phyloP scores from a whole-genome alignment of 164 flowering plant species.

The Magnolia changhungtana region DNA sequence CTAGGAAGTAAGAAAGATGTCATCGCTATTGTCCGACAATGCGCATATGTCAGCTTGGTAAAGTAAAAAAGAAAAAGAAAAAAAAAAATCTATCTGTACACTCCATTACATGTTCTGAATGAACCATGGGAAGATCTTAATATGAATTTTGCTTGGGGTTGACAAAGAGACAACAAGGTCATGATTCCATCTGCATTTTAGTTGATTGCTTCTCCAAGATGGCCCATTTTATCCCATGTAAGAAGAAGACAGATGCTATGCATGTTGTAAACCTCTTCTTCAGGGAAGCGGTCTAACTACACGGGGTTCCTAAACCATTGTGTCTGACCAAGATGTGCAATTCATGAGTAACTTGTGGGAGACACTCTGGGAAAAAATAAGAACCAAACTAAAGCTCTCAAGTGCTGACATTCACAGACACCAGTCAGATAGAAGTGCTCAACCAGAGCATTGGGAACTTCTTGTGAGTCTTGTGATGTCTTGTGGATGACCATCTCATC shows the following conservation, averaged over 20 bases:
- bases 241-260: too few relatives aligned
- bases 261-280: too few relatives aligned
- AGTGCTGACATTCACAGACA: too few relatives aligned
- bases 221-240: background rate
- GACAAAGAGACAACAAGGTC: background rate
- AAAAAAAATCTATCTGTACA: background rate
- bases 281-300: too few relatives aligned
- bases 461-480: background rate
- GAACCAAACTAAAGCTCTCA: background rate
- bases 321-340: background rate
- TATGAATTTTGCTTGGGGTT: background rate
- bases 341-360: background rate
- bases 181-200: background rate
- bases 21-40: background rate
- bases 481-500: background rate
- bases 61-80: background rate
- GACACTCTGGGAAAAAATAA: background rate
- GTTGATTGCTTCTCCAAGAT: slow-evolving; percentile 3
- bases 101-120: background rate
- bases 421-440: too few relatives aligned
- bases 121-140: background rate
- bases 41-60: background rate
- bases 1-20: background rate
- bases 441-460: too few relatives aligned
- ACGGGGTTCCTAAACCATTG: too few relatives aligned